Evolutionary conservation across 257 asterid genomes (phyloP).

Genomic region (Coffea canephora): DNA sequence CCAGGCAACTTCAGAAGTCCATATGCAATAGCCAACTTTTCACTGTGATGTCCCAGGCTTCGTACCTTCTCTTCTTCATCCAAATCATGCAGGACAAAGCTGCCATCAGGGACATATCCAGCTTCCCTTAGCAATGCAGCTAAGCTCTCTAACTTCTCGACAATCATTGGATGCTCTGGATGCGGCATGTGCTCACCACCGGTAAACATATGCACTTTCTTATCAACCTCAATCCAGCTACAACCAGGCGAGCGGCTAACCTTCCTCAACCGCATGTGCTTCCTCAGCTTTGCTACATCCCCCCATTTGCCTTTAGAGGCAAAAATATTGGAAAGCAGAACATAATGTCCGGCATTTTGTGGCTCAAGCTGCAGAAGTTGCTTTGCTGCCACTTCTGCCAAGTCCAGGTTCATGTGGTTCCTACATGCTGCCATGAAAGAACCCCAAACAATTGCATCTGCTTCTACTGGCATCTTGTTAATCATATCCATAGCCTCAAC

Average conservation of each 20-base stretch:
- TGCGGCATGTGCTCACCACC: constrained; percentile 52
- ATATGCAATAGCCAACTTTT: constrained; percentile 63
- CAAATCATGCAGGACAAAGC: constrained; percentile 51
- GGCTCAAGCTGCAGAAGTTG: constrained; percentile 66
- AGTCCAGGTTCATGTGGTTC: constrained; percentile 52
- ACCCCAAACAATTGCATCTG: constrained; percentile 77
- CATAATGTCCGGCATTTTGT: constrained; percentile 54
- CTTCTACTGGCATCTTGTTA: constrained; percentile 52
- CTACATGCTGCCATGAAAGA: constrained; percentile 75
- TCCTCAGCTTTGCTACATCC: constrained; percentile 59
- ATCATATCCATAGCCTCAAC: constrained; percentile 58
- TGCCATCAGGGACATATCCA: constrained; percentile 58
- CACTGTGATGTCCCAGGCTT: constrained; percentile 51
- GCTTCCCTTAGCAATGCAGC: constrained; percentile 48
- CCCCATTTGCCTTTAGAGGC: constrained; percentile 67
- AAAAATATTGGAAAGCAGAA: constrained; percentile 66
- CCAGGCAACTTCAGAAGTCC: constrained; percentile 63
- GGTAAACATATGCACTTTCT: constrained; percentile 62
- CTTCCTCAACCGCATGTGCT: constrained; percentile 46
- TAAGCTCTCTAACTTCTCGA: constrained; percentile 51
- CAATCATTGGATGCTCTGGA: constrained; percentile 44
- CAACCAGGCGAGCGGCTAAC: constrained; percentile 69
- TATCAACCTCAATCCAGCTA: constrained; percentile 82
- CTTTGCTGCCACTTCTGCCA: constrained; percentile 71
- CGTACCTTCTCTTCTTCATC: constrained; percentile 60